Evolutionary conservation across 83 land plant species (phyloP).

Genomic region (Picea abies): DNA sequence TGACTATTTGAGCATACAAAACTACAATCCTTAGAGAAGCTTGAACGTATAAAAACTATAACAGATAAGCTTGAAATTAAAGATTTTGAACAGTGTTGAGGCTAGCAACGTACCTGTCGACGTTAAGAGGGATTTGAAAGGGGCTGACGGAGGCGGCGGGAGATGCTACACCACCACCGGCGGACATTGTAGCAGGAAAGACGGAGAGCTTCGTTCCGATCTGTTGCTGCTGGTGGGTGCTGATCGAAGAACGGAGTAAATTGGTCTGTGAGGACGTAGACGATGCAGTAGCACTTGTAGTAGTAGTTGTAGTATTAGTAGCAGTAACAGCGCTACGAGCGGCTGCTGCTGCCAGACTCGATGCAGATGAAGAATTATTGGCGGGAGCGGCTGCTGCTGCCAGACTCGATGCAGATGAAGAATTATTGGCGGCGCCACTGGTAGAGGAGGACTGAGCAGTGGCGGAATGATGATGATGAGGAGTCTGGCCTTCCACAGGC

Average conservation of each 20-base stretch:
- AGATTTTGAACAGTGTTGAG: no score
- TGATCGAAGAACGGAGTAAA: constrained; percentile 2
- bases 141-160: background rate
- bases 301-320: background rate
- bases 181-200: background rate
- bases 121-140: constrained; percentile 1
- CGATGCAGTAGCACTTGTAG: no score
- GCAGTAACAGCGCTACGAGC: constrained; percentile 8
- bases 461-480: constrained; percentile 20
- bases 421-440: constrained; percentile 8
- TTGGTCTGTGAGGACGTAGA: background rate
- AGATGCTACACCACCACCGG: background rate
- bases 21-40: no score
- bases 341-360: constrained; percentile 16
- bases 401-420: constrained; percentile 12
- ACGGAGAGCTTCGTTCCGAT: background rate
- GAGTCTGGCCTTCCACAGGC: constrained; percentile 80
- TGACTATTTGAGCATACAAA: no score
- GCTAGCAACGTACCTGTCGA: background rate
- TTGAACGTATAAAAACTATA: no score
- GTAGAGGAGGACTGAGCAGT: constrained; percentile 22
- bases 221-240: background rate
- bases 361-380: background rate
- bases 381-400: constrained; percentile 14
- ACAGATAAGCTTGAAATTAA: no score